phyloP scores from a whole-genome alignment of 2,329 filamentous ascomycete genomes.

The Rutstroemia sp. region DNA sequence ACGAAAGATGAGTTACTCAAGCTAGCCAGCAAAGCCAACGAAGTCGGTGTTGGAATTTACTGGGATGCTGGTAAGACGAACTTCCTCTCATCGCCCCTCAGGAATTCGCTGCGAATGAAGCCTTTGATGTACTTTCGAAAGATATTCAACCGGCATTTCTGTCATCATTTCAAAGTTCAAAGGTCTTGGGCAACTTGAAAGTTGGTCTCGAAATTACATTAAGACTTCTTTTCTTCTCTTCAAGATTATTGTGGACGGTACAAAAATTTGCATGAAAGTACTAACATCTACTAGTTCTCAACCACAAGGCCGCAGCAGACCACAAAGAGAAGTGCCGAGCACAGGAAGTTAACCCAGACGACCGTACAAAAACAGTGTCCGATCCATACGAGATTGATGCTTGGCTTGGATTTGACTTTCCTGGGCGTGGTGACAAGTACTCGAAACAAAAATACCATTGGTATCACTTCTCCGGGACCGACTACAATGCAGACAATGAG shows the following conservation, averaged over 20 bases:
- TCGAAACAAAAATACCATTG: slow-evolving; percentile 57
- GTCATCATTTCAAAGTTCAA: too few species aligned
- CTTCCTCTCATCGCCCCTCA: too few species aligned
- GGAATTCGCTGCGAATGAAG: too few species aligned
- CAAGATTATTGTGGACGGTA: too few species aligned
- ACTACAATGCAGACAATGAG: slow-evolving; percentile 50
- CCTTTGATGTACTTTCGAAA: too few species aligned
- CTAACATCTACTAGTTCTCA: slow-evolving; percentile 43
- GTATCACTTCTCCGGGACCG: slow-evolving; percentile 61
- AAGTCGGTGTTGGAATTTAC: slow-evolving; percentile 49
- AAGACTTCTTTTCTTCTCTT: too few species aligned
- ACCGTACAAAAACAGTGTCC: slow-evolving; percentile 47
- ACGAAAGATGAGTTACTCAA: slow-evolving; percentile 50
- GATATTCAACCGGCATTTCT: too few species aligned
- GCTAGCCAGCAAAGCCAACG: slow-evolving; percentile 43
- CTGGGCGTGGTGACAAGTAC: slow-evolving; percentile 51
- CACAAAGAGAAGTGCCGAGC: slow-evolving; percentile 53
- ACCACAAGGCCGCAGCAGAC: slow-evolving; percentile 65
- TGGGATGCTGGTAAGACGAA: slow-evolving; percentile 48
- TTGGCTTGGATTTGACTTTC: slow-evolving; percentile 62
- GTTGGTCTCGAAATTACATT: too few species aligned
- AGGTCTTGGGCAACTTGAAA: too few species aligned
- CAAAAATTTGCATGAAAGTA: neutral
- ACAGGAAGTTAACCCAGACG: slow-evolving; percentile 54
- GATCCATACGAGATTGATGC: slow-evolving; percentile 55